Base-by-base conservation (phyloP, 768 basidiomycete species). In the Collybia nuda region DNA sequence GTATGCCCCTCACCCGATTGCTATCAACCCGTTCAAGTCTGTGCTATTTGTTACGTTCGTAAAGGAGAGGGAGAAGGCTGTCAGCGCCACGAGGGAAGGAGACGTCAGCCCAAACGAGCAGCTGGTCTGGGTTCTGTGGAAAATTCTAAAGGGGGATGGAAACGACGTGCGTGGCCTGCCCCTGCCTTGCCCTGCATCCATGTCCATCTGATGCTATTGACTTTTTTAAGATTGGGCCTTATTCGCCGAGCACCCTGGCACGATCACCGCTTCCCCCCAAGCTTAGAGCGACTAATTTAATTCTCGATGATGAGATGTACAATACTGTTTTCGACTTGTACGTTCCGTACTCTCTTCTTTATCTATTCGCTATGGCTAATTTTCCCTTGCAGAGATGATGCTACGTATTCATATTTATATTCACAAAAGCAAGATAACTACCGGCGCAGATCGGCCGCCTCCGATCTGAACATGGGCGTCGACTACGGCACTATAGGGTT, bases 101-200 rank as follows among this genome's bases (percentile, higher is more conserved):
- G 74, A 70, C 17, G 75, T 78, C 22, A 74, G 75, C 51, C 75
- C 80, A 44, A 88, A 82, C 63, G 88, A 90, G 61, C 89, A 89
- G 59, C 71, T 91, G 43, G 86, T 90, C 35, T 91, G 89, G 88
- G 89, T 91, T 39, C 72, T 91, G 52, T 91, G 88, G 88, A 91
- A 91, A 69, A 87, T 91, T 50, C 70, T 91, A 48, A 88, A 82
- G 64, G 90, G 89, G 46, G 88, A 90, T 62, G 89, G 89, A 17
- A 84, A 82, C 52, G 88, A 91, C 74, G 89, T 90, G 55, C 57
- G 83, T 75, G 32, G 18, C 9, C 22, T 32, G 21, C 28, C 39
- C 48, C 24, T 28, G 6, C 32, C 14, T 32, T 9, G 2, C 32
- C 32, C 32, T 32, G 32, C 32, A 32, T 32, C 14, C 12, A 11